A percentile compares a stretch with the other conserved stretches of the same genome.
These are phyloP conservation scores for Botryotinia calthae DNA, from an alignment of 2,329 filamentous ascomycete species.

Conservation along the genomic window DNA sequence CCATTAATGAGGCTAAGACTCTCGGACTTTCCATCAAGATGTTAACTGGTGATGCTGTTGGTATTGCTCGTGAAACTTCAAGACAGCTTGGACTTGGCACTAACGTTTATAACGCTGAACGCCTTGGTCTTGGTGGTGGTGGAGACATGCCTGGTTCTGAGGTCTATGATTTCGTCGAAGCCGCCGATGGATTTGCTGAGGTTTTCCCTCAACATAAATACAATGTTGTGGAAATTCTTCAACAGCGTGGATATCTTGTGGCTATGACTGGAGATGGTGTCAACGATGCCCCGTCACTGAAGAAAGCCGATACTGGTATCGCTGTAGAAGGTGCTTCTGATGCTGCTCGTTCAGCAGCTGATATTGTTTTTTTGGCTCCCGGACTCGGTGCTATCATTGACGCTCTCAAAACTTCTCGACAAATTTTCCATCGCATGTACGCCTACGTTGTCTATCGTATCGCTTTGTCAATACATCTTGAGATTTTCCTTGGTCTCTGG, in stretches of 20 bases:
- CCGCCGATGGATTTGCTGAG: slow-evolving; percentile 90
- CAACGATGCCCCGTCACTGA: slow-evolving; percentile 88
- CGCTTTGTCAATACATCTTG: slow-evolving; percentile 83
- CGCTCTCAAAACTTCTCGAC: slow-evolving; percentile 85
- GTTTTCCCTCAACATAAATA: slow-evolving; percentile 96
- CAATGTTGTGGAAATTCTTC: slow-evolving; percentile 88
- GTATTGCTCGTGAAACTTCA: slow-evolving; percentile 88
- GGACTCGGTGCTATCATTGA: slow-evolving; percentile 92
- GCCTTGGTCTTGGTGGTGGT: slow-evolving; percentile 83
- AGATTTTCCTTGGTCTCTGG: slow-evolving; percentile 90
- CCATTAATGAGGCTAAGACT: slow-evolving; percentile 83
- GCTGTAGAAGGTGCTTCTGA: slow-evolving; percentile 90
- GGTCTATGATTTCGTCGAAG: slow-evolving; percentile 93
- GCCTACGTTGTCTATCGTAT: slow-evolving; percentile 96
- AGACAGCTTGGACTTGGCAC: slow-evolving; percentile 88
- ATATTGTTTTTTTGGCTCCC: slow-evolving; percentile 90
- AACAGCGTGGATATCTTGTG: slow-evolving; percentile 89
- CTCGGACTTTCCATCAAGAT: slow-evolving; percentile 92
- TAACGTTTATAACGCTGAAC: slow-evolving; percentile 92
- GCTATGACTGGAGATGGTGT: slow-evolving; percentile 97
- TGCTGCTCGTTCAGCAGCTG: slow-evolving; percentile 84
- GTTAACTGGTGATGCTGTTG: slow-evolving; percentile 92
- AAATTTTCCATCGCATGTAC: slow-evolving; percentile 97
- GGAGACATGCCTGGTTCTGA: slow-evolving; percentile 92
- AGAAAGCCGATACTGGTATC: slow-evolving; percentile 96